Conservation (phyloP, 805 yeast genomes). For the Phaffomyces antillensis region DNA sequence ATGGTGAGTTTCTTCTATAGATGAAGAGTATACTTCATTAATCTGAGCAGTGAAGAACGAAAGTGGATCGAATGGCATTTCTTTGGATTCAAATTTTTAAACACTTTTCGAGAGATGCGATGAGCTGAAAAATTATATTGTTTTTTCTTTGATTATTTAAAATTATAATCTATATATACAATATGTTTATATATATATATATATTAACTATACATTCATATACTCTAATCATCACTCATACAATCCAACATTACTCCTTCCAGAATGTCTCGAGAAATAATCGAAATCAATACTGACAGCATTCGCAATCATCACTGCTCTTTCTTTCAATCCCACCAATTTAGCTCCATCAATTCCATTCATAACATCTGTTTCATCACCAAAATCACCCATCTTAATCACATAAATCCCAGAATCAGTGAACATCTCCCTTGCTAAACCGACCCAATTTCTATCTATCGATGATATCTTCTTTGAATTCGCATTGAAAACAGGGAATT, state of each 20-base stretch:
- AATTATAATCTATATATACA: too few species aligned
- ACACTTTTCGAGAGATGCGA: too few species aligned
- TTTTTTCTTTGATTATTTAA: too few species aligned
- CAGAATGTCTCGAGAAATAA: constrained; percentile 86
- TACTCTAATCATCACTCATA: constrained; percentile 1
- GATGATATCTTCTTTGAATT: constrained; percentile 55
- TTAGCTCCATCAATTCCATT: constrained; percentile 31
- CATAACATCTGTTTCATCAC: constrained; percentile 26
- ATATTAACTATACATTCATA: too few species aligned
- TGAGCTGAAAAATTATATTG: too few species aligned
- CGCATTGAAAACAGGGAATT: constrained; percentile 68
- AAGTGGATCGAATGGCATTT: constrained; percentile 27
- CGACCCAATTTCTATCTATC: constrained; percentile 93
- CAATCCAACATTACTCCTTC: constrained; percentile 28
- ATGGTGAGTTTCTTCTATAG: neutral
- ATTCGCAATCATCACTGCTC: constrained; percentile 79
- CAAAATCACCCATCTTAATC: constrained; percentile 64
- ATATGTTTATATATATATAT: too few species aligned
- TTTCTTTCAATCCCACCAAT: constrained; percentile 61
- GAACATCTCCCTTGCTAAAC: constrained; percentile 84
- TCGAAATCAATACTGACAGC: constrained; percentile 94
- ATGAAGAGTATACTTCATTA: too few species aligned
- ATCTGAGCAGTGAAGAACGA: constrained; percentile 25
- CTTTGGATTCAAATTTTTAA: too few species aligned
- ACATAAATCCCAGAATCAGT: constrained; percentile 95